Base-by-base conservation (phyloP, 116 monocot genomes). In the Phalaenopsis hybrid region DNA sequence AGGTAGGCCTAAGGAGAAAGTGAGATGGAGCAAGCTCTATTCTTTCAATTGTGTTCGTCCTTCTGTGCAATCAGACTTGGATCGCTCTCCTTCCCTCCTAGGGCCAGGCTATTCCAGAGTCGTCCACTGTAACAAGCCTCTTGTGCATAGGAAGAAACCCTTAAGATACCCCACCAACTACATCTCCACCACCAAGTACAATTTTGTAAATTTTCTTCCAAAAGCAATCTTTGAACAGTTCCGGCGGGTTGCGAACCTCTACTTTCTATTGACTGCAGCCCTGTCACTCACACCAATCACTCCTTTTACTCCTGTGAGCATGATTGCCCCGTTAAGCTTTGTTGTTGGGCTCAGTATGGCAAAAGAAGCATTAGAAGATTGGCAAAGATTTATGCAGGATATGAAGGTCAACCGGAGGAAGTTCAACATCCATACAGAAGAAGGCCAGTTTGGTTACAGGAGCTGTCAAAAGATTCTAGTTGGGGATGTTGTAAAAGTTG, bases 151-250 rank as follows among this genome's bases (percentile, higher is more conserved):
- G 15, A 84, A 55, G 18, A 57, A 70, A 17, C 75, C 75, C 9
- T 55, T 44, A 6, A 76, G 37, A 69, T 88, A 84, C 52, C 65
- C 83, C 5, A 68, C 45, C 46, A 88, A 88, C 75, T 88, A 49
- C 12, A 61, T 88, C 69, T 83, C 83, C 37, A 88, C 86, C 4
- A 86, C 84, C 48, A 88, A 81, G 61, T 88, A 86, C 81, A 83
- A 88, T 44, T 76, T 88, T 25, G 76, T 65, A 21, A 74, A n/a
- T 21, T 81, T 81, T 69, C 82, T 82, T 63, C 77, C 77, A 18
- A 77, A 77, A 25, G 73, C 77, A 33, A 18, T 82, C 23, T 82
- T 76, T 34, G 77, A 61, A n/a, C 77, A 77, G 34, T 77, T 77
- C 37, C 61, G 76, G 15, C 25, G 76, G 13, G 76, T 77, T 13